These are phyloP conservation scores for Angophora floribunda DNA, from an alignment of 345 rosid genomes.

Conservation along the genomic window DNA sequence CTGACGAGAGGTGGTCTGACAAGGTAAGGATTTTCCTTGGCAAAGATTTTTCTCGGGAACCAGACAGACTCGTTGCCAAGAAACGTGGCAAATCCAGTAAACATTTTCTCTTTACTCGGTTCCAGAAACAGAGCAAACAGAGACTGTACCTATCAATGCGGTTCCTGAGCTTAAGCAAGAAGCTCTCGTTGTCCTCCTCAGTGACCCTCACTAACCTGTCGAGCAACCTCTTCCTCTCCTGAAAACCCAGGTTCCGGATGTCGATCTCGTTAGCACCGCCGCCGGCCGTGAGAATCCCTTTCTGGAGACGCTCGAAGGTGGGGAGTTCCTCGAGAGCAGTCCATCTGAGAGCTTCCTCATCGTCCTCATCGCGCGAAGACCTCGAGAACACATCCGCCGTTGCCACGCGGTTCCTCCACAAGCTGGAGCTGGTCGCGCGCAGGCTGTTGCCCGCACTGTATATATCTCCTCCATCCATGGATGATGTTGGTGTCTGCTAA, in stretches of 20 bases:
- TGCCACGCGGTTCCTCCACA: slow-evolving; percentile 3
- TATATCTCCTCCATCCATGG: slow-evolving; percentile 6
- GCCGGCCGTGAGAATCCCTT: slow-evolving; percentile 14
- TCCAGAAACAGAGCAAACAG: neutral
- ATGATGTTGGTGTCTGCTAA: neutral
- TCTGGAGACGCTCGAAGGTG: slow-evolving; percentile 28
- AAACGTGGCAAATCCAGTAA: neutral
- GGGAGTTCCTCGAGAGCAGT: slow-evolving; percentile 53
- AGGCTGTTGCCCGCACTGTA: slow-evolving; percentile 6
- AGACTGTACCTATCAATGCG: neutral
- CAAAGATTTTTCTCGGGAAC: neutral
- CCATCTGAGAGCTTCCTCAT: slow-evolving; percentile 49
- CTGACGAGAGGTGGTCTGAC: neutral
- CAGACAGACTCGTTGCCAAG: neutral
- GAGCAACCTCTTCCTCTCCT: slow-evolving; percentile 18
- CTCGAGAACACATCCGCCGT: slow-evolving; percentile 14
- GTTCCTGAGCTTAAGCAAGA: slow-evolving; percentile 10
- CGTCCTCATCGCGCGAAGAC: slow-evolving; percentile 33
- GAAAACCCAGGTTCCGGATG: slow-evolving; percentile 16
- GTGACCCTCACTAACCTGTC: slow-evolving; percentile 24
- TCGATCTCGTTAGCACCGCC: slow-evolving; percentile 18
- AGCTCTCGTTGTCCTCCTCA: slow-evolving; percentile 30
- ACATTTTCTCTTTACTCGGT: neutral
- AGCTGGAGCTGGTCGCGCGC: neutral
- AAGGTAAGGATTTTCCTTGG: neutral